Evolutionary conservation across 495 filamentous ascomycete species (phyloP).

Genomic region (Sphaerosporella brunnea): DNA sequence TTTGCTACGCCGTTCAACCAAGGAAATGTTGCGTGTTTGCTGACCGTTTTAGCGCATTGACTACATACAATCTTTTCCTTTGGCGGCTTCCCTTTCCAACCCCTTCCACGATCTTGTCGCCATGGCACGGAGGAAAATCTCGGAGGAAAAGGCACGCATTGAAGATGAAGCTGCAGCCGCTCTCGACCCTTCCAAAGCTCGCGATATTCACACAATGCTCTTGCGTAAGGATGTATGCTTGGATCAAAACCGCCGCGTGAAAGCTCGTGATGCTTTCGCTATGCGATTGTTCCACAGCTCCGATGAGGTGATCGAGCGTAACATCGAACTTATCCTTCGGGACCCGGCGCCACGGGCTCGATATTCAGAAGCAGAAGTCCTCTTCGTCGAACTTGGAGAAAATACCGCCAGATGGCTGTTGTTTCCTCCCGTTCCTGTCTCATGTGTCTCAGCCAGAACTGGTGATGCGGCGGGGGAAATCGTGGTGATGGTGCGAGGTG

Average conservation of each 20-base stretch:
- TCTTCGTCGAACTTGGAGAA: constrained; percentile 73
- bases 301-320: constrained; percentile 73
- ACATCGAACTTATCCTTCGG: constrained; percentile 70
- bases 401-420: constrained; percentile 60
- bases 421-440: constrained; percentile 59
- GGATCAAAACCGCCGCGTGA: constrained; percentile 55
- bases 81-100: constrained; percentile 38
- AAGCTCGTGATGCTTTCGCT: constrained; percentile 74
- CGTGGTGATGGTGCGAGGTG: constrained; percentile 67
- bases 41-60: constrained; percentile 30
- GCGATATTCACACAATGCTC: constrained; percentile 59
- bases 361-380: constrained; percentile 52
- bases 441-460: constrained; percentile 57
- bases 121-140: constrained; percentile 56
- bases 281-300: constrained; percentile 73
- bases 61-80: constrained; percentile 37
- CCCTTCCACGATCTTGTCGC: constrained; percentile 54
- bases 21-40: too few species aligned
- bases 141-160: constrained; percentile 70
- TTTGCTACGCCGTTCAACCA: too few species aligned
- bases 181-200: constrained; percentile 59
- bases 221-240: constrained; percentile 51
- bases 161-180: constrained; percentile 78
- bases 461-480: constrained; percentile 55
- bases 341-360: constrained; percentile 43